Evolutionary conservation across 1,284 basidiomycete genomes (phyloP).

Genomic region (Puccinia novopanici): DNA sequence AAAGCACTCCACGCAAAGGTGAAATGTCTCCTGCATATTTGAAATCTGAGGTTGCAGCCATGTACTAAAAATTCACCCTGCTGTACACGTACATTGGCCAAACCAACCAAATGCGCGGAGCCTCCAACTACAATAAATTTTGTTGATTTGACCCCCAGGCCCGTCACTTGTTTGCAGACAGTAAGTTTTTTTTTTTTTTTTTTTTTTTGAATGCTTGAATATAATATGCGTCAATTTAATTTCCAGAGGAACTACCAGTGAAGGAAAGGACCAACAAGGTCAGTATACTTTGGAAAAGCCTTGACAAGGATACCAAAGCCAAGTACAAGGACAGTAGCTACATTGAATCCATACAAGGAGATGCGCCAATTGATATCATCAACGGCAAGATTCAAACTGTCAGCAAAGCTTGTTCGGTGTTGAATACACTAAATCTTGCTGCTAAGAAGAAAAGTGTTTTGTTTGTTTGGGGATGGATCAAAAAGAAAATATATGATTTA

Average conservation of each 20-base stretch:
- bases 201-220: background rate
- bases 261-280: background rate
- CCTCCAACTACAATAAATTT: conserved; percentile 8
- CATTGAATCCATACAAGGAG: background rate
- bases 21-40: background rate
- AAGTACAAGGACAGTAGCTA: background rate
- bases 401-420: background rate
- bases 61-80: background rate
- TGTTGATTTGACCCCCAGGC: background rate
- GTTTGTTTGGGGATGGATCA: conserved; percentile 7
- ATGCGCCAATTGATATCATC: background rate
- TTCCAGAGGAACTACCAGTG: background rate
- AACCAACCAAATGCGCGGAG: background rate
- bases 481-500: background rate
- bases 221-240: background rate
- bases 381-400: background rate
- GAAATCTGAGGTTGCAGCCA: background rate
- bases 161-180: background rate
- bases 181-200: no score
- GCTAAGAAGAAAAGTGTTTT: background rate
- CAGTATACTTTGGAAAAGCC: background rate
- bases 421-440: background rate
- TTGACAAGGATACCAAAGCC: background rate
- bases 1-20: background rate
- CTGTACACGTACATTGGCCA: conserved; percentile 3